Evolutionary conservation across 2,329 filamentous ascomycete genomes (phyloP).

Genomic region (Colletotrichum sidae): DNA sequence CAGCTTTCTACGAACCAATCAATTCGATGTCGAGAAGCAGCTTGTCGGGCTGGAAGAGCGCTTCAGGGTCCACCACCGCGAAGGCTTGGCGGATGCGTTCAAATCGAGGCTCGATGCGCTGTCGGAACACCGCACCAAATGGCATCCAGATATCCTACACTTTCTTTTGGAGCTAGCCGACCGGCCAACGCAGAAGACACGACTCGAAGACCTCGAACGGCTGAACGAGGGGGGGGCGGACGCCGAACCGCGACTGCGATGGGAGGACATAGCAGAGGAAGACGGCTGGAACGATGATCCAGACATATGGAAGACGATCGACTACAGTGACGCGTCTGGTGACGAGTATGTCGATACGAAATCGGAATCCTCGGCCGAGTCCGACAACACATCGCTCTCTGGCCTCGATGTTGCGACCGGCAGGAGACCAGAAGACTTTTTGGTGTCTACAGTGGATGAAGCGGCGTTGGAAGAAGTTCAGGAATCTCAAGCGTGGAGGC

Average conservation of each 20-base stretch:
- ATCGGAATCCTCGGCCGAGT: constrained; percentile 48
- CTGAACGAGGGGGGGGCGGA: constrained; percentile 59
- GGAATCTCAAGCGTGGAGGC: constrained; percentile 61
- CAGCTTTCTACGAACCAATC: constrained; percentile 75
- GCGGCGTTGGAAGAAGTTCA: constrained; percentile 47
- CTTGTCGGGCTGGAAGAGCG: constrained; percentile 85
- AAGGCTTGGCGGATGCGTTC: constrained; percentile 81
- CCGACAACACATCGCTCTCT: constrained; percentile 51
- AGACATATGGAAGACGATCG: constrained; percentile 77
- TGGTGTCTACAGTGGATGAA: constrained; percentile 46
- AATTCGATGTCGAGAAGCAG: constrained; percentile 76
- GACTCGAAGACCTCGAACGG: constrained; percentile 70
- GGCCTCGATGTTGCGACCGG: constrained; percentile 46
- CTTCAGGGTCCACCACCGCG: constrained; percentile 82
- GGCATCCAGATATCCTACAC: constrained; percentile 82
- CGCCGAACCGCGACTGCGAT: constrained; percentile 68
- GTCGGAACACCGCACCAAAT: constrained; percentile 65
- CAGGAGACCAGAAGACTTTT: constrained; percentile 45
- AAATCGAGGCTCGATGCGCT: constrained; percentile 69
- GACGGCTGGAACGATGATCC: constrained; percentile 78
- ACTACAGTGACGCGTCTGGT: constrained; percentile 77
- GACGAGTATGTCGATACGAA: constrained; percentile 56
- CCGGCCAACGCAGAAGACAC: constrained; percentile 78
- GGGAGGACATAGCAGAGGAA: constrained; percentile 82
- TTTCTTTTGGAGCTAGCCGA: constrained; percentile 86